These are phyloP conservation scores for Tricharina praecox DNA, from an alignment of 495 filamentous ascomycete species.

Conservation along the genomic window DNA sequence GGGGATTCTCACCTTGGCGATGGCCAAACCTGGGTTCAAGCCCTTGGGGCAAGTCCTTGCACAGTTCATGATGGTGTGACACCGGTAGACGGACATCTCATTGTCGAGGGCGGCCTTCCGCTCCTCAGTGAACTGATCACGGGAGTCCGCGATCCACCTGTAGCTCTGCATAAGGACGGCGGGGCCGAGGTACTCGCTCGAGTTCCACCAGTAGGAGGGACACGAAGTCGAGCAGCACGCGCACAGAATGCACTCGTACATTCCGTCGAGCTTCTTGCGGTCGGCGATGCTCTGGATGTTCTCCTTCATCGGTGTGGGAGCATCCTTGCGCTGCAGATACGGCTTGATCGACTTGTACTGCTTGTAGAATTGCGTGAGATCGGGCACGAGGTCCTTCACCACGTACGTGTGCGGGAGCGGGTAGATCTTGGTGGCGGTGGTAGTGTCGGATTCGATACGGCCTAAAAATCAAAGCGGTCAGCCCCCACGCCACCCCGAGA, in stretches of 20 bases:
- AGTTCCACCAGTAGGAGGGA: slow-evolving; percentile 99
- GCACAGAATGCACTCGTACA: slow-evolving; percentile 99
- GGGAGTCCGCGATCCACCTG: slow-evolving; percentile 83
- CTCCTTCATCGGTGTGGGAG: slow-evolving; percentile 65
- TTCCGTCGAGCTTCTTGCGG: slow-evolving; percentile 87
- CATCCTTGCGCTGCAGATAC: slow-evolving; percentile 77
- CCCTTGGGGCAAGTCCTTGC: slow-evolving; percentile 94
- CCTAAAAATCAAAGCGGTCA: slow-evolving; percentile 34
- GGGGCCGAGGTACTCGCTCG: slow-evolving; percentile 91
- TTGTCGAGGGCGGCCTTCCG: slow-evolving; percentile 86
- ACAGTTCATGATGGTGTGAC: slow-evolving; percentile 99
- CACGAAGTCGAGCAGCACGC: slow-evolving; percentile 97
- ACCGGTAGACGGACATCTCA: slow-evolving; percentile 94
- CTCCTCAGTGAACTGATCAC: slow-evolving; percentile 74
- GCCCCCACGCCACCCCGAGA: slow-evolving; percentile 2
- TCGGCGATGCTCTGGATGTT: slow-evolving; percentile 75
- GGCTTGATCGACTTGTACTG: slow-evolving; percentile 99
- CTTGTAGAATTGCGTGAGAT: slow-evolving; percentile 98
- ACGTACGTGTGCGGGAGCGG: slow-evolving; percentile 97
- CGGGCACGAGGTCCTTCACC: slow-evolving; percentile 95
- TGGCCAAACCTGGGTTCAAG: slow-evolving; percentile 81
- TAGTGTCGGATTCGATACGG: slow-evolving; percentile 76
- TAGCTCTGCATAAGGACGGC: slow-evolving; percentile 93
- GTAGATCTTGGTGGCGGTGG: slow-evolving; percentile 81
- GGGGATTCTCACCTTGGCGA: slow-evolving; percentile 85